Evolutionary conservation across 805 yeast species (phyloP), one percentile per base, ranked within the genome.

Genomic region (Monosporozyma unispora): DNA sequence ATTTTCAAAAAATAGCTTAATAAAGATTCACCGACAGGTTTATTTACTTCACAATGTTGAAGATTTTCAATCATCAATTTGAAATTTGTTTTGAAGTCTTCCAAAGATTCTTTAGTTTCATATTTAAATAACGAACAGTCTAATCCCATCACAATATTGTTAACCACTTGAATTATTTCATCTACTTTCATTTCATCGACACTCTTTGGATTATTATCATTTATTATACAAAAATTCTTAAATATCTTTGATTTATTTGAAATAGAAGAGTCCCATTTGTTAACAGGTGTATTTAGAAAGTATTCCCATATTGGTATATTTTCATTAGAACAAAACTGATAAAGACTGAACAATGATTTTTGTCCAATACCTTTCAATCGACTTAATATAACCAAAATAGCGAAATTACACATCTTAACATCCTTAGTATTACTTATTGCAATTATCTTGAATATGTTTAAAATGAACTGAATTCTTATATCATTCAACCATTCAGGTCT

Each of bases 401-500:
- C 57, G 39, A 63, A 63, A 50, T 64, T 64, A 51, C 35, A 31
- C 63, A 25, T 41, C 5, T 29, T 21, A 21, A 10, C 21, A 12
- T 28, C 10, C 25, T 55, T 60, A 14, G 51, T 45, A 40, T 35
- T 31, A 14, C 52, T 53, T 22, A 60, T 39, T 3, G 47, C 45
- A 9, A 49, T 52, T 0, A 81, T 64, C 52, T 71, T 74, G 51
- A 81, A 56, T 25, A 80, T 64, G 50, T 80, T 79, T 12, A 82
- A 54, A 1, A 82, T 57, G 43, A 74, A 63, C 49, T 59, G 63
- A 8, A 65, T 56, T 16, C 57, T 49, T n/a, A 48, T 12, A 71
- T 72, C 56, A 56, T 71, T 50, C 10, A 74, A 55, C 87, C 87
- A 82, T 10, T 70, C 62, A 5, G 81, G 78, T 3, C 73, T 67